Base-by-base conservation (phyloP, 192 early-diverging fungal species). In the Coemansia sp. region DNA sequence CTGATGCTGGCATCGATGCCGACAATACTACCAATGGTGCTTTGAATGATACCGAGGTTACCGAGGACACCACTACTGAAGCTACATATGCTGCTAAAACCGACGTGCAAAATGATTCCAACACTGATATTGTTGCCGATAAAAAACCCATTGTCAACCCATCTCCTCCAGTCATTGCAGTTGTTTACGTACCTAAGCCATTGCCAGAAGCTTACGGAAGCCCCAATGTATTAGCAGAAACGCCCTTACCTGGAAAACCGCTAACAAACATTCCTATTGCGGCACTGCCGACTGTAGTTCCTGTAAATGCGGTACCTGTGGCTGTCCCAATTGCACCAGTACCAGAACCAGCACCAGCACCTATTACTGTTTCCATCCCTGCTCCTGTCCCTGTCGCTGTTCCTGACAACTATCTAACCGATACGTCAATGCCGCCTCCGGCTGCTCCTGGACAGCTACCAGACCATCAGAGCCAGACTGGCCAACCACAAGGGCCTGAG, bases 391-490 rank as follows among this genome's bases (percentile, higher is more conserved):
- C 54, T 11, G 65, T 42, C 5, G 12, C 55, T 46, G 21, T n/a
- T 22, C 51, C 51, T 21, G 51, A 54, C 19, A 21, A 54, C 26
- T 54, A 54, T 54, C 1, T 54, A 26, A 54, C 51, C 2, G 51
- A 26, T 21, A 54, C 51, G 8, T 59, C 69, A 45, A 42, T 55
- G 8, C 63, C 45, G 39, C 51, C 61, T 48, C 61, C 61, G 36
- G 48, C 55, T 12, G 41, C 16, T 54, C 72, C 75, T 5, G 75
- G 57, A 0, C 75, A 71, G 45, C 48, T 42, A 18, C 45, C 59
- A 26, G 71, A 78, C 9, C 61, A 73, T 12, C 63, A 66, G 4
- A 56, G 46, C 13, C 66, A 73, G 59, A 69, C 70, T 7, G 71
- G 63, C 1, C 61, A 54, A 19, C 13, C 21, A 22, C 47, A 41